phyloP scores from a whole-genome alignment of 495 filamentous ascomycete genomes.

The Penicillium lagena region DNA sequence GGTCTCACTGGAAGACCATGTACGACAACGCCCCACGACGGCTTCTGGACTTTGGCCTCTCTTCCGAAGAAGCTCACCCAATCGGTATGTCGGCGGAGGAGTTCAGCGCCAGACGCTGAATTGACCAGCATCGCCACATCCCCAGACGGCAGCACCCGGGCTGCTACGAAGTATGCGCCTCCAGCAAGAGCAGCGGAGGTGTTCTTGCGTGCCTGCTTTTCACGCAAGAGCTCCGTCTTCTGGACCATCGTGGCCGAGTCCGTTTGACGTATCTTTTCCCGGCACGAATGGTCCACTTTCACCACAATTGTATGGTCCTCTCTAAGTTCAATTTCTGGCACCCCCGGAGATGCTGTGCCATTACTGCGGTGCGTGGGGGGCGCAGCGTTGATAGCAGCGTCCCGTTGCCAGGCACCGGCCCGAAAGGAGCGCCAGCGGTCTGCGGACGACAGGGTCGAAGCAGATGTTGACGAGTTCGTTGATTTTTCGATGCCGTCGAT shows the following conservation, averaged over 20 bases:
- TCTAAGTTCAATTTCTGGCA: slow-evolving; percentile 1
- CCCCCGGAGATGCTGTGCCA: slow-evolving; percentile 1
- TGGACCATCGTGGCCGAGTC: background rate
- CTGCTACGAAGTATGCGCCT: background rate
- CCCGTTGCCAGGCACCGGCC: too few species aligned
- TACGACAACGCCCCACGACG: background rate
- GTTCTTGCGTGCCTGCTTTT: background rate
- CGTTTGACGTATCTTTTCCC: background rate
- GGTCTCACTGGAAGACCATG: background rate
- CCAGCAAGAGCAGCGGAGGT: background rate
- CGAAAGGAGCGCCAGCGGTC: too few species aligned
- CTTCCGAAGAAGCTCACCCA: background rate
- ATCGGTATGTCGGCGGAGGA: background rate
- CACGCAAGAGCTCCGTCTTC: background rate
- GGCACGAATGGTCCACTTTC: background rate
- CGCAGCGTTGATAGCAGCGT: too few species aligned
- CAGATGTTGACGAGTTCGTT: too few species aligned
- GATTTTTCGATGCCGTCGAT: too few species aligned
- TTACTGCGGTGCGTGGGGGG: too few species aligned
- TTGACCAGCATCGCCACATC: background rate
- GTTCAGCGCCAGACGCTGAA: background rate
- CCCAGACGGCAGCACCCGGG: background rate
- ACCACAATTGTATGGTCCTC: background rate
- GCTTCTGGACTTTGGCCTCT: background rate
- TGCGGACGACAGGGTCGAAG: too few species aligned